Conservation (phyloP, 129 eudicot species). For the Sambucus nigra region DNA sequence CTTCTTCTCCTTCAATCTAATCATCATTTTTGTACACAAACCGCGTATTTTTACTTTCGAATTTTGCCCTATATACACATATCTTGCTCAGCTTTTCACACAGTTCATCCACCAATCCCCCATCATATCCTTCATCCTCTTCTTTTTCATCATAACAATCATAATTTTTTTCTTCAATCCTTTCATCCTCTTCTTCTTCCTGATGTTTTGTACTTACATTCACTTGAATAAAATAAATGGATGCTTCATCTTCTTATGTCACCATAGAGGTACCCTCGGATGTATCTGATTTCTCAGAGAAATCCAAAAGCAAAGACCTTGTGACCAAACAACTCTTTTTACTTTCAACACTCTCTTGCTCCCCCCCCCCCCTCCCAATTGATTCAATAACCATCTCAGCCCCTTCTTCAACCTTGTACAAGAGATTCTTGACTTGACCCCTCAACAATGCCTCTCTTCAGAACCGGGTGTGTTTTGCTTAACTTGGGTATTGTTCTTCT, state of each 20-base stretch:
- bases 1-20: constrained; percentile 44
- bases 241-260: constrained; percentile 38
- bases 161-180: constrained; percentile 1
- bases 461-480: constrained; percentile 40
- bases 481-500: constrained; percentile 5
- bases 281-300: constrained; percentile 56
- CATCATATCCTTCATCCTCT: constrained; percentile 10
- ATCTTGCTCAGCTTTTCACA: constrained; percentile 68
- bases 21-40: constrained; percentile 82
- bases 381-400: constrained; percentile 41
- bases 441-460: constrained; percentile 79
- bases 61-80: constrained; percentile 23
- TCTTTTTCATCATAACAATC: background rate
- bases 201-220: constrained; percentile 63
- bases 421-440: constrained; percentile 76
- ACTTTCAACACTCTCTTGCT: constrained; percentile 21
- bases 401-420: constrained; percentile 85
- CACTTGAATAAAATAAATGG: constrained; percentile 75
- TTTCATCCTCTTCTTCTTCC: constrained; percentile 19
- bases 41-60: constrained; percentile 54
- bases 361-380: constrained; percentile 23
- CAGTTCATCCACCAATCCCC: constrained; percentile 30
- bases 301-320: constrained; percentile 41
- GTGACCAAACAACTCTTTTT: constrained; percentile 46
- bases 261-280: constrained; percentile 37